Evolutionary conservation across 495 filamentous ascomycete genomes (phyloP).

Genomic region (Parathielavia appendiculata): DNA sequence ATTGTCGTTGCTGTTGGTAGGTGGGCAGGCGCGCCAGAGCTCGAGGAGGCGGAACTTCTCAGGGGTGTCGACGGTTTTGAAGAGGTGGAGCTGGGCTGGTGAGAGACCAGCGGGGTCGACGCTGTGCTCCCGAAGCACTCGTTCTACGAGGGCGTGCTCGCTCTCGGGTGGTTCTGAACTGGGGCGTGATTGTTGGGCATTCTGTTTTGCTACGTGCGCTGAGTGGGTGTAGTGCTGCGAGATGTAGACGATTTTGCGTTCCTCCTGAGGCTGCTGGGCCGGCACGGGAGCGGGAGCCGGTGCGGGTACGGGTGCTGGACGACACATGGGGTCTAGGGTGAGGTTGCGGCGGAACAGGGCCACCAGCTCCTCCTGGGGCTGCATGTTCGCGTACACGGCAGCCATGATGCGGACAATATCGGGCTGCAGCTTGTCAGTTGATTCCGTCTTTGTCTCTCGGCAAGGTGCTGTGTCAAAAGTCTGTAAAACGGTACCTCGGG

Average conservation of each 20-base stretch:
- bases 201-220: conserved; percentile 44
- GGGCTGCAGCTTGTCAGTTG: conserved; percentile 17
- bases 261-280: conserved; percentile 25
- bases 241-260: conserved; percentile 54
- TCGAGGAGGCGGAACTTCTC: conserved; percentile 58
- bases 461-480: background rate
- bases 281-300: conserved; percentile 30
- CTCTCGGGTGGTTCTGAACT: conserved; percentile 46
- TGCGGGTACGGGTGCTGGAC: conserved; percentile 27
- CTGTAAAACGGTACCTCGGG: background rate
- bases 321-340: conserved; percentile 38
- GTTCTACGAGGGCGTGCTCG: conserved; percentile 41
- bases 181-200: conserved; percentile 32
- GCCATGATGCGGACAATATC: conserved; percentile 27
- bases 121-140: conserved; percentile 39
- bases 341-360: conserved; percentile 63
- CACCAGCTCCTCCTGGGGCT: conserved; percentile 60
- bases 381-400: conserved; percentile 39
- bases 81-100: conserved; percentile 54
- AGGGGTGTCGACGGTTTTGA: conserved; percentile 53
- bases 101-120: conserved; percentile 53
- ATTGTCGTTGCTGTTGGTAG: conserved; percentile 35
- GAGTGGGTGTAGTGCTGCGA: conserved; percentile 75
- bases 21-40: conserved; percentile 61
- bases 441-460: background rate